phyloP scores from a whole-genome alignment of 768 basidiomycete species.

The Boletellus sp. region DNA sequence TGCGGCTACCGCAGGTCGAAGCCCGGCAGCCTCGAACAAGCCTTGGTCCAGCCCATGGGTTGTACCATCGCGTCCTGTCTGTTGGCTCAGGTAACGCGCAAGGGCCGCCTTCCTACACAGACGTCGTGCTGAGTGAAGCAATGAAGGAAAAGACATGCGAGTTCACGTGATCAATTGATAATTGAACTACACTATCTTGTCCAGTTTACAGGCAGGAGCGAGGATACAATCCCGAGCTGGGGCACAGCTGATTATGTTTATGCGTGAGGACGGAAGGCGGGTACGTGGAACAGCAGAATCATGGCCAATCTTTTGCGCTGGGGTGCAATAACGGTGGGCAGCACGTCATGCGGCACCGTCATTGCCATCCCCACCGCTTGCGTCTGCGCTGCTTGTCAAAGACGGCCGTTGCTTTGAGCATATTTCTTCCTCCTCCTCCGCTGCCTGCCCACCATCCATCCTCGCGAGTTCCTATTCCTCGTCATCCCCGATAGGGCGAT shows the following conservation, averaged over 20 bases:
- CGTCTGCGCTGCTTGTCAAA: conserved; percentile 9
- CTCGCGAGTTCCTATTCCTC: conserved; percentile 59
- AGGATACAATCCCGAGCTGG: conserved; percentile 4
- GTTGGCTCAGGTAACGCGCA: conserved; percentile 28
- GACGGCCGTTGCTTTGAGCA: conserved; percentile 14
- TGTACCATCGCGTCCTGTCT: conserved; percentile 7
- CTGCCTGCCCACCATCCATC: conserved; percentile 39
- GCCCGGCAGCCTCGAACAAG: conserved; percentile 51
- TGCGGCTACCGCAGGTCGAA: conserved; percentile 45
- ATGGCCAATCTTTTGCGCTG: conserved; percentile 4
- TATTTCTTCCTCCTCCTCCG: conserved; percentile 25
- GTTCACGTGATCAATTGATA: conserved; percentile 11
- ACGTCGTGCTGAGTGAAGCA: conserved; percentile 9
- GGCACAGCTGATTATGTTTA: conserved; percentile 1
- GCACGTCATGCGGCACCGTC: conserved; percentile 5
- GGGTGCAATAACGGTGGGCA: conserved; percentile 2
- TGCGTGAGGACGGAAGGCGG: conserved; percentile 29
- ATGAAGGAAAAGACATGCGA: conserved; percentile 25
- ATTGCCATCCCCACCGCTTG: conserved; percentile 4
- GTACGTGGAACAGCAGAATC: conserved; percentile 6
- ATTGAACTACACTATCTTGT: not conserved
- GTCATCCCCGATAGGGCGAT: conserved; percentile 46
- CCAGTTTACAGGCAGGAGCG: conserved; percentile 6
- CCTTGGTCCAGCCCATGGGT: conserved; percentile 2
- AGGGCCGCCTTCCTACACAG: conserved; percentile 19